These are phyloP conservation scores for Trichopus zeylanicus DNA, from an alignment of 116 monocot genomes.

Conservation along the genomic window DNA sequence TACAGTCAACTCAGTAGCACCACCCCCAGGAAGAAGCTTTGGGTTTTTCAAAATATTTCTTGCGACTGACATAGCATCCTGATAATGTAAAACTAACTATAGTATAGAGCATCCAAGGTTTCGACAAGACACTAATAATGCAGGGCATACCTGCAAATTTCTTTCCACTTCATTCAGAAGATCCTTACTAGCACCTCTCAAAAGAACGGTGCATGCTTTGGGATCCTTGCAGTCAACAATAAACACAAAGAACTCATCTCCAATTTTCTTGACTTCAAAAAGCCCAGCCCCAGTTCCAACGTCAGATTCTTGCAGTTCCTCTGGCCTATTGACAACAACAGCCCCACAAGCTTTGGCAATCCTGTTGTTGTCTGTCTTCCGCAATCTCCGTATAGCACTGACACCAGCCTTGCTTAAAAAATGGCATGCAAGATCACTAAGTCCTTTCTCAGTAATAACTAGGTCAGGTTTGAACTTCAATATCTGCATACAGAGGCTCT, in stretches of 20 bases:
- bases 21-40: slow-evolving; percentile 94
- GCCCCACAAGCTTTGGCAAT: slow-evolving; percentile 92
- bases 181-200: slow-evolving; percentile 98
- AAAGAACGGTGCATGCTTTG: slow-evolving; percentile 83
- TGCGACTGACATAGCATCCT: slow-evolving; percentile 93
- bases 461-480: slow-evolving; percentile 89
- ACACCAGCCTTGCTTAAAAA: slow-evolving; percentile 89
- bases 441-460: slow-evolving; percentile 89
- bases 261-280: slow-evolving; percentile 93
- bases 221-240: slow-evolving; percentile 90
- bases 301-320: slow-evolving; percentile 96
- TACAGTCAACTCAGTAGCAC: slow-evolving; percentile 86
- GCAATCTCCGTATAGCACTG: slow-evolving; percentile 72
- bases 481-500: slow-evolving; percentile 73
- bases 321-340: slow-evolving; percentile 83
- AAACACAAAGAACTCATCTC: slow-evolving; percentile 89
- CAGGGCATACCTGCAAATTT: slow-evolving; percentile 74
- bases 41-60: slow-evolving; percentile 93
- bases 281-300: slow-evolving; percentile 86
- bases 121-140: not conserved
- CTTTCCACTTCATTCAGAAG: slow-evolving; percentile 92
- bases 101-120: not conserved
- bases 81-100: slow-evolving; percentile 4
- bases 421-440: slow-evolving; percentile 91
- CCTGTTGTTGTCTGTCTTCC: slow-evolving; percentile 89